Base-by-base conservation (phyloP, 2,329 filamentous ascomycete species). In the Lasiodiplodia hormozganensis region DNA sequence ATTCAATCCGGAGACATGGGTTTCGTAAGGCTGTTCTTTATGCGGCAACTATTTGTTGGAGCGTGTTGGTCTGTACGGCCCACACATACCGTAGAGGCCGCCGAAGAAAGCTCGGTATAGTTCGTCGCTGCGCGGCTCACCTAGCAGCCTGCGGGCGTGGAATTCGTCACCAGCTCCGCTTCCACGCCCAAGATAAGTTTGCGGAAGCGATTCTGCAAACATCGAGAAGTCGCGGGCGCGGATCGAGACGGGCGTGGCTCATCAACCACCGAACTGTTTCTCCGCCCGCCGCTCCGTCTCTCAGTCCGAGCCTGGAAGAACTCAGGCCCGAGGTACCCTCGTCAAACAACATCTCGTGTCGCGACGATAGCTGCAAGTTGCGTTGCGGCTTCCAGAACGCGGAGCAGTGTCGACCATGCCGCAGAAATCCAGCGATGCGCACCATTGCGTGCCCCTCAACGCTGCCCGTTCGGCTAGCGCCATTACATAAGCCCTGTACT, bases 401-500 rank as follows among this genome's bases (percentile, higher is more conserved):
- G 47, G 28, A 8, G n/a, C 40, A 43, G 65, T n/a, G 54, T 31
- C 65, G 40, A 68, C 40, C 36, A 68, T 68, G 65, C 40, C 65
- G 16, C 21, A n/a, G 8, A 38, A 51, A 18, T 4, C 21, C 54
- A 28, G 23, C 56, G 54, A 18, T 31, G 38, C 47, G 40, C 65
- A 40, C 31, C 34, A 38, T 43, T 54, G 54, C 65, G 65, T 60
- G 65, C 65, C 54, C 43, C 47, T 54, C 40, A 68, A 43, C 43
- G 40, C 65, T 68, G 54, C 40, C 54, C 25, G 38, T 68, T 68
- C 67, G 67, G 67, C 58, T 68, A 68, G 67, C 67, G 67, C 51
- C 58, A 68, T 68, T 68, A 68, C 67, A 68, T 68, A 68, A 68
- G 57, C 60, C 56, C 65, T 58, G 51, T 58, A 53, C 65, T 49